A percentile compares a stretch with the other conserved stretches of the same genome.
Conservation (phyloP, 2,329 filamentous ascomycete species). For the Fonsecaea pedrosoi region DNA sequence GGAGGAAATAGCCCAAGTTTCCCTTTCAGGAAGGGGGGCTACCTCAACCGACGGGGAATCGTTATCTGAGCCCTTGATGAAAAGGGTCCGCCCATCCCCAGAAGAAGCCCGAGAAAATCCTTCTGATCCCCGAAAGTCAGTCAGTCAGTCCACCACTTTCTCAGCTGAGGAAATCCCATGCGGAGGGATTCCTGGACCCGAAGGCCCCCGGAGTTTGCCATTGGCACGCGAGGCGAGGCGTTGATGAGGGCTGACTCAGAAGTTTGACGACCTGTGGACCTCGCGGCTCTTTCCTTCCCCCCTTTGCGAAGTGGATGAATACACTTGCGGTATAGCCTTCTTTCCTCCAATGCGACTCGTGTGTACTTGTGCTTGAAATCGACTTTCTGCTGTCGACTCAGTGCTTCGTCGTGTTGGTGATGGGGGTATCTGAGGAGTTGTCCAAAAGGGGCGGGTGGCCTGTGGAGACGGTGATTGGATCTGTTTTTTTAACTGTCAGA, state of each 20-base stretch:
- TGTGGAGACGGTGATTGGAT: too few relatives aligned
- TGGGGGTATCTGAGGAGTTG: too few relatives aligned
- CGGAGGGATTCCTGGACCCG: neutral
- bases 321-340: neutral
- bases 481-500: too few relatives aligned
- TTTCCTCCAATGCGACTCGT: neutral
- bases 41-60: neutral
- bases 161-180: neutral
- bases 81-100: neutral
- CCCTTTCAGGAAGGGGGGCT: neutral
- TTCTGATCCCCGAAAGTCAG: neutral
- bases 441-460: too few relatives aligned
- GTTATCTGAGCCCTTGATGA: neutral
- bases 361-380: too few relatives aligned
- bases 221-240: neutral
- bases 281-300: neutral
- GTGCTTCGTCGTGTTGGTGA: neutral
- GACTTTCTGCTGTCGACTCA: too few relatives aligned
- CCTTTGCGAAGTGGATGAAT: neutral
- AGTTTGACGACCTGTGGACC: slow-evolving; percentile 6
- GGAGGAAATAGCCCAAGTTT: neutral
- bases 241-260: slow-evolving; percentile 15
- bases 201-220: neutral
- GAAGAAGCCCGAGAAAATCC: slow-evolving; percentile 5
- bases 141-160: neutral